These are phyloP conservation scores for Cyberlindnera amylophila DNA, from an alignment of 805 yeast genomes.

Conservation along the genomic window DNA sequence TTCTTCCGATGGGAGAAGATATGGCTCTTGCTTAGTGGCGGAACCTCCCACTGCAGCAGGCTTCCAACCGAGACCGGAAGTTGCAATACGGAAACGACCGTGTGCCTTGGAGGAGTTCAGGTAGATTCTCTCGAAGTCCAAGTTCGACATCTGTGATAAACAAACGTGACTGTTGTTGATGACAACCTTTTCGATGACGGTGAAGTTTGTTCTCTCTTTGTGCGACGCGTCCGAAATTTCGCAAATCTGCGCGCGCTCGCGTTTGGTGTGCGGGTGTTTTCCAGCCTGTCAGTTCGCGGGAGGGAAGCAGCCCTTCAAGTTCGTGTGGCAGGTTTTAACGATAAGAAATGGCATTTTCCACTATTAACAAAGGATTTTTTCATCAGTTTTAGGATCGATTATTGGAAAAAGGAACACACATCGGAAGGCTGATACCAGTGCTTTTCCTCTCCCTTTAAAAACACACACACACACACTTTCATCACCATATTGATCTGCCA, in stretches of 20 bases:
- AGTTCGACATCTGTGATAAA: slow-evolving; percentile 11
- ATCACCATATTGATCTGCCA: no score
- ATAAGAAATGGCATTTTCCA: no score
- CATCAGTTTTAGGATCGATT: no score
- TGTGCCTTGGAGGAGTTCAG: slow-evolving; percentile 77
- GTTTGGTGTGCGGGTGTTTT: slow-evolving; percentile 1
- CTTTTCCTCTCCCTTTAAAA: no score
- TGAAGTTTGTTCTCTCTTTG: no score
- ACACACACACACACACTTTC: background rate
- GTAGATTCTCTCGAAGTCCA: slow-evolving; percentile 88
- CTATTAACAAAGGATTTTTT: no score
- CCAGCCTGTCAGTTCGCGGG: no score
- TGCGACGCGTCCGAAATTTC: no score
- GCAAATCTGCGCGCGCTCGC: background rate
- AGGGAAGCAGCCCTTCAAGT: no score
- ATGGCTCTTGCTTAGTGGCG: slow-evolving; percentile 61
- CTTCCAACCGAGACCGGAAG: slow-evolving; percentile 98
- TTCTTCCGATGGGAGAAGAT: slow-evolving; percentile 83
- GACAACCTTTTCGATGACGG: background rate
- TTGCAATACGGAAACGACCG: slow-evolving; percentile 93
- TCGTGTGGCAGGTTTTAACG: no score
- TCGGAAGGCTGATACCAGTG: no score
- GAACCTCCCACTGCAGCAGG: slow-evolving; percentile 49
- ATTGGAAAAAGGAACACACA: no score
- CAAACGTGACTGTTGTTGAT: background rate